Evolutionary conservation across 2,329 filamentous ascomycete genomes (phyloP).

Genomic region (Trichoderma koningii): DNA sequence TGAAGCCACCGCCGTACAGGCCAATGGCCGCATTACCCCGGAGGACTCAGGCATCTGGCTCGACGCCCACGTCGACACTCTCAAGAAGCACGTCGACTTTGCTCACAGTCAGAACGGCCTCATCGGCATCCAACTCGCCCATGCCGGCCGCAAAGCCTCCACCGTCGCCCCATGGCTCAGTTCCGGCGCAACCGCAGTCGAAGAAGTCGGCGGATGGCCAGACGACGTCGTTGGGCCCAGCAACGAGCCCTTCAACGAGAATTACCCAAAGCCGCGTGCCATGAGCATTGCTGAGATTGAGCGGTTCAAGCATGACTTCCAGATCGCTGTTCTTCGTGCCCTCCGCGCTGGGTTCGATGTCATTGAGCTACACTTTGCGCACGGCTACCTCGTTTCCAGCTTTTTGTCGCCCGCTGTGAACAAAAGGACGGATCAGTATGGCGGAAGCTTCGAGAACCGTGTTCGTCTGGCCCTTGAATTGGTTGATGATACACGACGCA

Average conservation of each 20-base stretch:
- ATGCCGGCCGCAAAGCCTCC: conserved; percentile 69
- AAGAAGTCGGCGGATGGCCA: conserved; percentile 53
- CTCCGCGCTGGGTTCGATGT: conserved; percentile 66
- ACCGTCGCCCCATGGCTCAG: conserved; percentile 65
- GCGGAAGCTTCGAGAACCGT: conserved; percentile 72
- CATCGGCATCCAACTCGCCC: conserved; percentile 72
- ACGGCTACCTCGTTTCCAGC: conserved; percentile 72
- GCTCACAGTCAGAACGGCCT: conserved; percentile 58
- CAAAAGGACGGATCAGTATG: conserved; percentile 66
- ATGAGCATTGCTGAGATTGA: conserved; percentile 67
- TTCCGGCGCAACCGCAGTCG: conserved; percentile 46
- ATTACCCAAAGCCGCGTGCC: conserved; percentile 60
- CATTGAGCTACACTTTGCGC: conserved; percentile 71
- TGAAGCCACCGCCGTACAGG: conserved; percentile 67
- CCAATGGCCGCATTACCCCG: conserved; percentile 72
- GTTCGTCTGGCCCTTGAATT: conserved; percentile 68
- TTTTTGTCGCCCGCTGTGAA: conserved; percentile 73
- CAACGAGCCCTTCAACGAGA: conserved; percentile 56
- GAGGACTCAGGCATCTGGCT: conserved; percentile 70
- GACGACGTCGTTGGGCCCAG: conserved; percentile 50
- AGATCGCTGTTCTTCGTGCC: conserved; percentile 55
- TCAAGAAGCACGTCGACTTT: conserved; percentile 64
- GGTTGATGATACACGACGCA: conserved; percentile 61
- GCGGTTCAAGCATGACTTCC: conserved; percentile 62
- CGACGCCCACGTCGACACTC: conserved; percentile 65